Evolutionary conservation across 2,329 filamentous ascomycete genomes (phyloP).

Genomic region (Arthroderma sp.): DNA sequence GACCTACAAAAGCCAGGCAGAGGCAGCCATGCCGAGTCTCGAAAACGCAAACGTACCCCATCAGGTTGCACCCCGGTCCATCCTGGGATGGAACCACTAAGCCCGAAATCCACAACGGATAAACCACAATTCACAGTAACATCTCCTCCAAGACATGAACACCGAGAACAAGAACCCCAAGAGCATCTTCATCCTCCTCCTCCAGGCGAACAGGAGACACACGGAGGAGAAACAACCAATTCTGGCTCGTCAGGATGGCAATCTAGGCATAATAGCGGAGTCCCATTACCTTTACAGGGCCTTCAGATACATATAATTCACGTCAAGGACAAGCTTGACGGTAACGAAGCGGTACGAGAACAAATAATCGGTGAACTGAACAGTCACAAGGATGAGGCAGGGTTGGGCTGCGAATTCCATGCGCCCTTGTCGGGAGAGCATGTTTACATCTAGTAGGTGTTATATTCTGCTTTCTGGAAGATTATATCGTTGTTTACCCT

Average conservation of each 20-base stretch:
- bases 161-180: not conserved
- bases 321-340: constrained; percentile 71
- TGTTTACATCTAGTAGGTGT: constrained; percentile 23
- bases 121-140: not conserved
- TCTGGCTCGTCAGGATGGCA: not conserved
- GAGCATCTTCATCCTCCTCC: not conserved
- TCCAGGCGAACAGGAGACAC: not conserved
- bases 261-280: not conserved
- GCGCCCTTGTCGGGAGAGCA: constrained; percentile 54
- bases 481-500: no score
- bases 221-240: not conserved
- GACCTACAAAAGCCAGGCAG: constrained; percentile 30
- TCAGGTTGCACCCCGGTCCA: constrained; percentile 8
- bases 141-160: not conserved
- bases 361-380: constrained; percentile 57
- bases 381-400: constrained; percentile 50
- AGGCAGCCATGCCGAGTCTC: constrained; percentile 15
- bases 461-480: no score
- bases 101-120: constrained; percentile 2
- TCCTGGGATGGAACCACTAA: constrained; percentile 4
- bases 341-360: constrained; percentile 52
- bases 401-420: constrained; percentile 67
- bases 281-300: constrained; percentile 47
- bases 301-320: constrained; percentile 82
- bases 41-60: constrained; percentile 30